phyloP scores from a whole-genome alignment of 148 eudicot genomes.

The Beta vulgaris region DNA sequence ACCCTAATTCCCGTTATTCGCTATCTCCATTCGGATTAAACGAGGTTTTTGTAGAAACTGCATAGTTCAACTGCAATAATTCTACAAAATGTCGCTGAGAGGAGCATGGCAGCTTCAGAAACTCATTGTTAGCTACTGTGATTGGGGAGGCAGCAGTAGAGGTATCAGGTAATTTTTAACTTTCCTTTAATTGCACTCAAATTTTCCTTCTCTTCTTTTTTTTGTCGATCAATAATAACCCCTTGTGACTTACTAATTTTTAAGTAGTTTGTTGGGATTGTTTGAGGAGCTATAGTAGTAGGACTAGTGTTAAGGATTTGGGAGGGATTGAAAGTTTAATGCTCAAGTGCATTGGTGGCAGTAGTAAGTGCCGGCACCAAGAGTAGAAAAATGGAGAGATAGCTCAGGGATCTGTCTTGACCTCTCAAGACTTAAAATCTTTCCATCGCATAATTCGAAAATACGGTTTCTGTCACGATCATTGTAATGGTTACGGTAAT shows the following conservation, averaged over 20 bases:
- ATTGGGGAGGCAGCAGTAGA: constrained; percentile 60
- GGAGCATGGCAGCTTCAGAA: constrained; percentile 63
- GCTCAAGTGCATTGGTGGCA: too few relatives aligned
- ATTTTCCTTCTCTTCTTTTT: not conserved
- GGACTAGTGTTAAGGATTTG: not conserved
- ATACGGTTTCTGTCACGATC: too few relatives aligned
- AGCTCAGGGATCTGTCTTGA: too few relatives aligned
- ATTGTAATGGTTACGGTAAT: too few relatives aligned
- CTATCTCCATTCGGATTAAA: not conserved
- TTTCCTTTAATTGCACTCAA: not conserved
- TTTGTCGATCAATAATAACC: too few relatives aligned
- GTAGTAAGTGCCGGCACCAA: too few relatives aligned
- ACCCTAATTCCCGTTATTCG: not conserved
- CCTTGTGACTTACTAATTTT: too few relatives aligned
- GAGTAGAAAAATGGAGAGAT: too few relatives aligned
- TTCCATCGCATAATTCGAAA: too few relatives aligned
- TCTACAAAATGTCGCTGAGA: constrained; percentile 36
- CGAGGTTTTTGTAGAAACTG: not conserved
- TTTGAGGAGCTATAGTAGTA: not conserved
- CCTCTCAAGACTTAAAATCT: too few relatives aligned
- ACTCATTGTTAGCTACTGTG: constrained; percentile 48
- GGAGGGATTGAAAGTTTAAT: not conserved
- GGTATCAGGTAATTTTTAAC: constrained; percentile 38
- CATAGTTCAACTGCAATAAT: not conserved
- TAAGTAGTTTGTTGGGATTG: not conserved